phyloP scores from a whole-genome alignment of 139 green algal species.

The Raphidocelis subcapitata region DNA sequence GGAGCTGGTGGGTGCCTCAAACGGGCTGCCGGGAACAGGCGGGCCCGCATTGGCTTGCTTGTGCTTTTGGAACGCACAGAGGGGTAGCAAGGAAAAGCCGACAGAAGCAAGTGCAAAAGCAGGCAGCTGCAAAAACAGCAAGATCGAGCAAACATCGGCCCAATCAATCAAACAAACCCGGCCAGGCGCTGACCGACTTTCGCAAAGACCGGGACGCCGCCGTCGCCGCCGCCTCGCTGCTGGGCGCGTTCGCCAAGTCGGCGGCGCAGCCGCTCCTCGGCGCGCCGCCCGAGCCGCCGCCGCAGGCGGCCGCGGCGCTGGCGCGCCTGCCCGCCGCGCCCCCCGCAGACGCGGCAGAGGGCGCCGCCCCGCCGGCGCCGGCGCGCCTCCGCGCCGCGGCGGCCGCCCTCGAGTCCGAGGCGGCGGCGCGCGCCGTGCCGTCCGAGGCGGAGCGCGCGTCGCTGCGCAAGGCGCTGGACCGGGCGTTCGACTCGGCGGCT shows the following conservation, averaged over 20 bases:
- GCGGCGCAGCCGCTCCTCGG: constrained; percentile 68
- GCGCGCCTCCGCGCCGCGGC: too few relatives aligned
- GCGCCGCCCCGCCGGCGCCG: background rate
- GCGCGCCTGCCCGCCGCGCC: too few relatives aligned
- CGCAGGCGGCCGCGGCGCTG: background rate
- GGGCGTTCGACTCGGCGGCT: constrained; percentile 45
- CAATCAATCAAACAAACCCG: too few relatives aligned
- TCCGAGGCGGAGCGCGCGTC: constrained; percentile 12
- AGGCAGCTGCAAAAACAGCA: too few relatives aligned
- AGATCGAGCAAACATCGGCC: too few relatives aligned
- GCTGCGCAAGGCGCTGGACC: constrained; percentile 29
- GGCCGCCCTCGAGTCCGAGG: too few relatives aligned
- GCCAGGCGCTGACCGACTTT: constrained; percentile 28
- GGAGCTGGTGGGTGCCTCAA: constrained; percentile 26
- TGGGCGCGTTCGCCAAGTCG: constrained; percentile 70
- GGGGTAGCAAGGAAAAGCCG: too few relatives aligned
- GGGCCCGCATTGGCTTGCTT: background rate
- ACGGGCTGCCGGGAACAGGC: background rate
- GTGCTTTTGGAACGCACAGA: too few relatives aligned
- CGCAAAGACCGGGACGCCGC: constrained; percentile 51
- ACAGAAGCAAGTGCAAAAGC: too few relatives aligned
- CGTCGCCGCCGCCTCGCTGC: constrained; percentile 56
- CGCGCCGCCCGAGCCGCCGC: constrained; percentile 19
- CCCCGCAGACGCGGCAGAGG: background rate
- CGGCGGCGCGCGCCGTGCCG: too few relatives aligned